Percentiles rank a stretch among this genome's conserved stretches.
These are phyloP conservation scores for Arabis alpina DNA, from an alignment of 345 rosid genomes.

Conservation along the genomic window DNA sequence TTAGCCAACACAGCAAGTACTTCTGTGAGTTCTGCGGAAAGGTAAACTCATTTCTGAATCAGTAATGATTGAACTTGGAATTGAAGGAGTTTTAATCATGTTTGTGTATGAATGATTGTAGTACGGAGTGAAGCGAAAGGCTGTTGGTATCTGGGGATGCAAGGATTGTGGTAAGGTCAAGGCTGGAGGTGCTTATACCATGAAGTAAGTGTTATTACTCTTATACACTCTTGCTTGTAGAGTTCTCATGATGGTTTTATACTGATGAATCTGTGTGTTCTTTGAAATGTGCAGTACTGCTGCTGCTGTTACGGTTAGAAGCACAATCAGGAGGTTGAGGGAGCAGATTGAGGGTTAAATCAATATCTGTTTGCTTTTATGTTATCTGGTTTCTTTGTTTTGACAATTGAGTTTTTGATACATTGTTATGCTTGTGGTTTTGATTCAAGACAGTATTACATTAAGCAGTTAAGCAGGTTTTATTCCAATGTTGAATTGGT, in stretches of 20 bases:
- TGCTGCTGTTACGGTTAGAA: constrained; percentile 87
- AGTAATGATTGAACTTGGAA: too few relatives aligned
- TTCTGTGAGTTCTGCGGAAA: constrained; percentile 88
- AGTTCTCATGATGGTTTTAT: neutral
- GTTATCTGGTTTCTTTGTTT: neutral
- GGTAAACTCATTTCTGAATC: too few relatives aligned
- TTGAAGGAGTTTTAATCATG: neutral
- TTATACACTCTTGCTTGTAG: too few relatives aligned
- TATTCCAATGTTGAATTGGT: too few relatives aligned
- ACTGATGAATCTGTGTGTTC: neutral
- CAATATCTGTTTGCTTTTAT: constrained; percentile 14
- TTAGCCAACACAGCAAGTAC: constrained; percentile 78
- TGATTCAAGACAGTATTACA: constrained; percentile 21
- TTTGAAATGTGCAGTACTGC: constrained; percentile 61
- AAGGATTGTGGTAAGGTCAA: constrained; percentile 96
- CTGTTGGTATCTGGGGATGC: constrained; percentile 98
- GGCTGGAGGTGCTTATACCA: constrained; percentile 94
- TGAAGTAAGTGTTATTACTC: constrained; percentile 59
- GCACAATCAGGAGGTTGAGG: constrained; percentile 90
- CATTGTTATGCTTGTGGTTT: constrained; percentile 7
- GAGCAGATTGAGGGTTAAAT: constrained; percentile 85
- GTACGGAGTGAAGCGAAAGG: constrained; percentile 94
- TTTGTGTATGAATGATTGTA: constrained; percentile 25
- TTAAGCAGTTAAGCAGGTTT: neutral
- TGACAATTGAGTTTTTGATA: neutral